These are phyloP conservation scores for Teratosphaeria gauchensis DNA, from an alignment of 2,329 filamentous ascomycete species.

Conservation along the genomic window DNA sequence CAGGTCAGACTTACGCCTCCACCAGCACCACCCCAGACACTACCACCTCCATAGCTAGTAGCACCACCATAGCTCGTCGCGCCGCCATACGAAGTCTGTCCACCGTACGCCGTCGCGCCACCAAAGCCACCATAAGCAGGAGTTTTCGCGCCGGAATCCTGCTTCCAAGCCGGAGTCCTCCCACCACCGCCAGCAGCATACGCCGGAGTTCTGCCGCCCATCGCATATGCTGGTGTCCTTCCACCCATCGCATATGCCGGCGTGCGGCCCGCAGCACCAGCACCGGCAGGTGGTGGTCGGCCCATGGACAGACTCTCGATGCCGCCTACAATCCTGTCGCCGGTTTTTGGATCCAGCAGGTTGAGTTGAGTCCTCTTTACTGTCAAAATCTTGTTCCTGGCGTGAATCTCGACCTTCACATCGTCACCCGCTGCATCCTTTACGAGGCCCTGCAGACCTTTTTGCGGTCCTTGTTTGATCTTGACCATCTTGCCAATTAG, in stretches of 20 bases:
- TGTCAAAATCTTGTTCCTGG: constrained; percentile 84
- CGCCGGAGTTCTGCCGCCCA: constrained; percentile 30
- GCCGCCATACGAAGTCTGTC: constrained; percentile 37
- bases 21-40: constrained; percentile 14
- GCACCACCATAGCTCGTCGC: constrained; percentile 29
- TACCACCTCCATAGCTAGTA: constrained; percentile 20
- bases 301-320: constrained; percentile 10
- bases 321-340: constrained; percentile 62
- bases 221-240: constrained; percentile 56
- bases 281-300: constrained; percentile 43
- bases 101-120: constrained; percentile 13
- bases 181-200: constrained; percentile 27
- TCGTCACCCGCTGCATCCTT: constrained; percentile 84
- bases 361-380: constrained; percentile 72
- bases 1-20: constrained; percentile 8
- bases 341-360: constrained; percentile 72
- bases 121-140: constrained; percentile 32
- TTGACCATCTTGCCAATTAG: constrained; percentile 86
- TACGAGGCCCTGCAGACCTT: constrained; percentile 87
- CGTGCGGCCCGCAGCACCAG: constrained; percentile 35
- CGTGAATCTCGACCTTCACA: constrained; percentile 85
- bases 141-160: constrained; percentile 31
- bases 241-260: constrained; percentile 29
- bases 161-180: constrained; percentile 58
- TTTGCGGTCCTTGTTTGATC: constrained; percentile 78